phyloP scores from a whole-genome alignment of 345 rosid genomes.

The Linum usitatissimum region DNA sequence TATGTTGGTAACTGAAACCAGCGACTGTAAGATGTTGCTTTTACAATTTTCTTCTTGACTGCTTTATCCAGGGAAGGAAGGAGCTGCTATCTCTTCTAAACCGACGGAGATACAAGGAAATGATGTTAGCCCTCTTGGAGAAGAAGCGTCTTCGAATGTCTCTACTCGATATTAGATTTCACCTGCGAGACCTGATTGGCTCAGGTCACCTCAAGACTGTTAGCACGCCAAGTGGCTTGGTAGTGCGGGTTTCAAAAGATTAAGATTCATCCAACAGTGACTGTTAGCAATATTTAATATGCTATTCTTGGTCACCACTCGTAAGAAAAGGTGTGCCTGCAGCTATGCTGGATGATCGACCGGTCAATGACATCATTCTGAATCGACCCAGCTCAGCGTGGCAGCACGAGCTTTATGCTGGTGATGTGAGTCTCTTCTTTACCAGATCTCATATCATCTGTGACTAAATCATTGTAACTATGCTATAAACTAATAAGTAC shows the following conservation, averaged over 20 bases:
- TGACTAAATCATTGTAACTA: constrained; percentile 13
- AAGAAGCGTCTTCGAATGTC: constrained; percentile 71
- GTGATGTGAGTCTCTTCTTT: constrained; percentile 14
- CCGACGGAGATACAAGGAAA: constrained; percentile 79
- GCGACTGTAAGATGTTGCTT: neutral
- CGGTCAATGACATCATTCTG: constrained; percentile 5
- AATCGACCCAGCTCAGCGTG: neutral
- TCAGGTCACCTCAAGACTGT: constrained; percentile 65
- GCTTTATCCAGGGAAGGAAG: constrained; percentile 64
- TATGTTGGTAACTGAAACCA: neutral
- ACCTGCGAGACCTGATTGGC: constrained; percentile 87
- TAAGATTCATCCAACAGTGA: constrained; percentile 3
- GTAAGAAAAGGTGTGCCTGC: constrained; percentile 11
- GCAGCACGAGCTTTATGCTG: constrained; percentile 7
- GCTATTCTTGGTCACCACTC: constrained; percentile 8
- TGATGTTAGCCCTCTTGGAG: constrained; percentile 76
- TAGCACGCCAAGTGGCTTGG: constrained; percentile 49
- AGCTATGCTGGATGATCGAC: neutral
- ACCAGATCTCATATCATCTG: constrained; percentile 11
- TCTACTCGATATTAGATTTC: constrained; percentile 88
- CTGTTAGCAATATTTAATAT: neutral
- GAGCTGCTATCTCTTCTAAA: constrained; percentile 69
- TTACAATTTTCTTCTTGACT: constrained; percentile 3
- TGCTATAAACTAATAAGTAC: neutral
- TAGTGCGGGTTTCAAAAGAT: constrained; percentile 53